phyloP scores from a whole-genome alignment of 495 filamentous ascomycete genomes.

The Daldinia caldariorum region DNA sequence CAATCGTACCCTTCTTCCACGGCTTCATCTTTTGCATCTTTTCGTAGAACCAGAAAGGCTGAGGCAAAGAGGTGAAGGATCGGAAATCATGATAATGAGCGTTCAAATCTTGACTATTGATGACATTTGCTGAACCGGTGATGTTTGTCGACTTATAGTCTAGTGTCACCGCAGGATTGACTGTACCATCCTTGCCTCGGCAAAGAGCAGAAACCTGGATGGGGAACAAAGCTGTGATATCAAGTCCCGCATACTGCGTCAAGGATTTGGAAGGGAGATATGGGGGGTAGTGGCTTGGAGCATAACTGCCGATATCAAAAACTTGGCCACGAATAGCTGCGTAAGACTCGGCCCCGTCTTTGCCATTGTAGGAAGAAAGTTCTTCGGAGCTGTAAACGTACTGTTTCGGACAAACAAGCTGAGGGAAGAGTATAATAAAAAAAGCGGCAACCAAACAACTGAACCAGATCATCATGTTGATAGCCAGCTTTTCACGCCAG shows the following conservation, averaged over 20 bases:
- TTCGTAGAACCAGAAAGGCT: constrained; percentile 91
- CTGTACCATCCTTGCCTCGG: constrained; percentile 70
- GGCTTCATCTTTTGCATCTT: constrained; percentile 78
- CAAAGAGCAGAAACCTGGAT: constrained; percentile 95
- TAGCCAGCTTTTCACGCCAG: constrained; percentile 97
- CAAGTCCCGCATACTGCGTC: constrained; percentile 82
- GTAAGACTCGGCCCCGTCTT: constrained; percentile 69
- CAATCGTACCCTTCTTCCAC: constrained; percentile 89
- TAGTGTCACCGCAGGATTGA: constrained; percentile 76
- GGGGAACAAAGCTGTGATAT: constrained; percentile 89
- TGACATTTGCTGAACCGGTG: constrained; percentile 67
- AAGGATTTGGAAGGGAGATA: constrained; percentile 71
- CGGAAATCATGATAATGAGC: constrained; percentile 93
- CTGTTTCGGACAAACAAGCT: constrained; percentile 90
- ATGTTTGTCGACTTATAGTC: constrained; percentile 84
- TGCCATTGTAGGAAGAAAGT: constrained; percentile 77
- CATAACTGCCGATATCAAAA: constrained; percentile 80
- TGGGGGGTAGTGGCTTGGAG: constrained; percentile 80
- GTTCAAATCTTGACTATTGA: constrained; percentile 76
- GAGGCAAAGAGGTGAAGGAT: constrained; percentile 78
- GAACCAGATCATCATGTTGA: constrained; percentile 98
- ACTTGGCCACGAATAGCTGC: constrained; percentile 89
- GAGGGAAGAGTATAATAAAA: constrained; percentile 88
- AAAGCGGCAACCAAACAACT: constrained; percentile 81
- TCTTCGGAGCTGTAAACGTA: constrained; percentile 85